Evolutionary conservation across 2,329 filamentous ascomycete species (phyloP).

Genomic region (Rhynchosporium graminicola): DNA sequence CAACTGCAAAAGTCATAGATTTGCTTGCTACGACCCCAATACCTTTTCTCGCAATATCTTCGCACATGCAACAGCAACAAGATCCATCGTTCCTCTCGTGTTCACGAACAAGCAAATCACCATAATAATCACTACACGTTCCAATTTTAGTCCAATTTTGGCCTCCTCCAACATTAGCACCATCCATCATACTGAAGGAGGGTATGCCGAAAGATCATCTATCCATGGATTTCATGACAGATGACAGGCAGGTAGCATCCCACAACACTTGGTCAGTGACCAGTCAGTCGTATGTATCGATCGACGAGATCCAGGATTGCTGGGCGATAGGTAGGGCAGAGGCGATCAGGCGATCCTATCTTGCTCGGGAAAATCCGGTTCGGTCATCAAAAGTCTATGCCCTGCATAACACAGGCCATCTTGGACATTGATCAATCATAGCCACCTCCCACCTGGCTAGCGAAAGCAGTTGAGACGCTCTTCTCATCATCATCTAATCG

Average conservation of each 20-base stretch:
- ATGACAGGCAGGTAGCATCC: conserved; percentile 11
- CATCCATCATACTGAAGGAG: not conserved
- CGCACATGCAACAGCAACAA: conserved; percentile 8
- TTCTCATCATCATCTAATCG: conserved; percentile 87
- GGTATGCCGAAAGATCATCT: not conserved
- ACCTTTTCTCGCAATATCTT: conserved; percentile 6
- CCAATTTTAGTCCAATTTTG: conserved; percentile 2
- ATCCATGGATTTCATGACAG: conserved; percentile 4
- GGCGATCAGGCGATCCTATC: conserved; percentile 2
- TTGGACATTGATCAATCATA: conserved; percentile 40
- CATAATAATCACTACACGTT: conserved; percentile 6
- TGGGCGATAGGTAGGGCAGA: conserved; percentile 21
- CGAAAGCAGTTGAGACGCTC: conserved; percentile 94
- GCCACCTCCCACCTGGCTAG: conserved; percentile 77
- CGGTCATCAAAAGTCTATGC: conserved; percentile 28
- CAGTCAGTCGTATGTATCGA: conserved; percentile 22
- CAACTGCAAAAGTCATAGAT: not conserved
- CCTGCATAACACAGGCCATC: conserved; percentile 19
- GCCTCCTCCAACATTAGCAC: not conserved
- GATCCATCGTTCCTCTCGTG: not conserved
- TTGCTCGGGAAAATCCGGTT: conserved; percentile 24
- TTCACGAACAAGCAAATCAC: conserved; percentile 10
- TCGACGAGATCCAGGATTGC: conserved; percentile 27
- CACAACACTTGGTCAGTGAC: conserved; percentile 3
- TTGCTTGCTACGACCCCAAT: conserved; percentile 3